Evolutionary conservation across 768 basidiomycete species (phyloP).

Genomic region (Rhodotorula toruloides): DNA sequence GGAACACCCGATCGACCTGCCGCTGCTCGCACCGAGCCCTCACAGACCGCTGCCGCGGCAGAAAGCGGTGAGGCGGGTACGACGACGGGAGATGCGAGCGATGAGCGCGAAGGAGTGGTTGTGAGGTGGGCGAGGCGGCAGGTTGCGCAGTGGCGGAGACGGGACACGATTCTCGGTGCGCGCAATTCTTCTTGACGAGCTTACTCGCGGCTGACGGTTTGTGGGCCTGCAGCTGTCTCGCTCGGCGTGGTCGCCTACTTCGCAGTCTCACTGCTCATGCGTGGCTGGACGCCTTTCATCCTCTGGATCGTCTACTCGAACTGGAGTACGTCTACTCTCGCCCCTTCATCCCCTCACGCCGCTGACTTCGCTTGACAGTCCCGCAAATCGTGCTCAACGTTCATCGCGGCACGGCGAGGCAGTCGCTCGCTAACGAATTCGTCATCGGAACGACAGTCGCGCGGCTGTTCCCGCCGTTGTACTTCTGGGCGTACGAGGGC

Average conservation of each 20-base stretch:
- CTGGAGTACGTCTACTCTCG: conserved; percentile 30
- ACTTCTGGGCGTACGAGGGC: conserved; percentile 39
- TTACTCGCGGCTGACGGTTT: neutral
- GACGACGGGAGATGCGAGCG: neutral
- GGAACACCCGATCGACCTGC: conserved; percentile 15
- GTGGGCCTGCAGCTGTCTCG: neutral
- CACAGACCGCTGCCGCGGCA: conserved; percentile 5
- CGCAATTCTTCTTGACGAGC: neutral
- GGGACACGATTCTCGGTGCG: neutral
- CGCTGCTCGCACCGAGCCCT: neutral
- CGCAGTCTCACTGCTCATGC: conserved; percentile 6
- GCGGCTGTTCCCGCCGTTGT: conserved; percentile 40
- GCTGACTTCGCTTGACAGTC: conserved; percentile 7
- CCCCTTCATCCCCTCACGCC: neutral
- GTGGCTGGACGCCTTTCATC: conserved; percentile 35
- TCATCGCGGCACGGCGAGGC: conserved; percentile 35
- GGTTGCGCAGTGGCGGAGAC: too few relatives aligned
- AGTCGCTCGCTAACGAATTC: conserved; percentile 37
- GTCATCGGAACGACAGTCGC: conserved; percentile 38
- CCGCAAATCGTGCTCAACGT: conserved; percentile 43
- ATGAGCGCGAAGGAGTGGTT: neutral
- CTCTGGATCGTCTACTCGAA: conserved; percentile 32
- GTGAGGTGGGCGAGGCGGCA: neutral
- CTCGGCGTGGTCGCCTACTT: neutral
- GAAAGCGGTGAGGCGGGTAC: neutral